phyloP scores from a whole-genome alignment of 2,329 filamentous ascomycete genomes.

The Aphanoascus verrucosus region DNA sequence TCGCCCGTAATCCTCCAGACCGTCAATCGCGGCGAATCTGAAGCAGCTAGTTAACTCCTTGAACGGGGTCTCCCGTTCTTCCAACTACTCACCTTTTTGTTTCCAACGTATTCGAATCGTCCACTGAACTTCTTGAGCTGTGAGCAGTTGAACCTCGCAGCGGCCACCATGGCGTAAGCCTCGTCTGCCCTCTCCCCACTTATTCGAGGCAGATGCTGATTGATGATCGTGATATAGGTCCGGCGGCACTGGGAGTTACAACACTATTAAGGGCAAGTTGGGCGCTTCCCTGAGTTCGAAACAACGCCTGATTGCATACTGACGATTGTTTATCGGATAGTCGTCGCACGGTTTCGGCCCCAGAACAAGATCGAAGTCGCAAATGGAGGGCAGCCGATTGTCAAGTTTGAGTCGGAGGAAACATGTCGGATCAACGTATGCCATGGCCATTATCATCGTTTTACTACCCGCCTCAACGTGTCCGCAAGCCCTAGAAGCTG shows the following conservation, averaged over 20 bases:
- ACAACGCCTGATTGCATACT: neutral
- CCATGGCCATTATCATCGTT: too few species aligned
- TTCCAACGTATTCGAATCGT: neutral
- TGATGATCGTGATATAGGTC: conserved; percentile 20
- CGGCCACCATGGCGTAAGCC: conserved; percentile 37
- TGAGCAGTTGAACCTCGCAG: neutral
- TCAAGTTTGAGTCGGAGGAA: conserved; percentile 76
- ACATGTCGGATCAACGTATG: conserved; percentile 73
- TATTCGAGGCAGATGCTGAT: conserved; percentile 11
- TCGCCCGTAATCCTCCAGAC: neutral
- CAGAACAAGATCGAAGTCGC: conserved; percentile 91
- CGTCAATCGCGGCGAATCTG: neutral
- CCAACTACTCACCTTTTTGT: neutral
- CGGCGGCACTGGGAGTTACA: conserved; percentile 27
- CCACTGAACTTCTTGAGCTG: neutral
- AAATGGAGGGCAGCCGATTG: conserved; percentile 83
- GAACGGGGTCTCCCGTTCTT: neutral
- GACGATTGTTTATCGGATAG: conserved; percentile 36
- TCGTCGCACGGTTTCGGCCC: conserved; percentile 94
- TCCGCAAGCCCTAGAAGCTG: neutral
- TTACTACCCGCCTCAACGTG: neutral
- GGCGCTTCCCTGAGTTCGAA: neutral
- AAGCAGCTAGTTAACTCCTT: neutral
- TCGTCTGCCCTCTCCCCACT: conserved; percentile 9
- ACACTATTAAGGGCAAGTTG: conserved; percentile 45